Evolutionary conservation across 2,329 filamentous ascomycete species (phyloP).

Genomic region (Onygenales sp.): DNA sequence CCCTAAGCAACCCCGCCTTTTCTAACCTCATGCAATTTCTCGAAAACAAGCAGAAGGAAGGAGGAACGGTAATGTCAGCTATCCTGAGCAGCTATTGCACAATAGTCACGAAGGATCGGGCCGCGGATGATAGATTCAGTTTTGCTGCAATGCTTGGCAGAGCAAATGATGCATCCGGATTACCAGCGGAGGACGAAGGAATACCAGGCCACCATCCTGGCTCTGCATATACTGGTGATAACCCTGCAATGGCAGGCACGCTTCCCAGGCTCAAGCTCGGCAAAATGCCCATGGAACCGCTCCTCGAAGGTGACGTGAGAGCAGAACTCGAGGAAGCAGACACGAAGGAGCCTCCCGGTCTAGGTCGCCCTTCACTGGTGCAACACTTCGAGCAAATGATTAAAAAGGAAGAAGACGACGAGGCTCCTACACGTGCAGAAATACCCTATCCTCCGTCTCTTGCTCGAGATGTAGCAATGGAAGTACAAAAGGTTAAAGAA

Average conservation of each 20-base stretch:
- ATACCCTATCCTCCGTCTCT: slow-evolving; percentile 81
- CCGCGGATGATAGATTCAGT: slow-evolving; percentile 48
- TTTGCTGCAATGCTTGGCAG: slow-evolving; percentile 51
- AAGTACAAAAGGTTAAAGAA: slow-evolving; percentile 88
- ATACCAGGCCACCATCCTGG: slow-evolving; percentile 59
- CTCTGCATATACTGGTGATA: slow-evolving; percentile 50
- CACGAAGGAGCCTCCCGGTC: slow-evolving; percentile 58
- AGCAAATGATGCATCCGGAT: slow-evolving; percentile 44
- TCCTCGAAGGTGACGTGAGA: slow-evolving; percentile 74
- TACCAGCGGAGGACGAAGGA: slow-evolving; percentile 57
- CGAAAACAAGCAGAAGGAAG: slow-evolving; percentile 73
- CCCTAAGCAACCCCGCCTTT: slow-evolving; percentile 76
- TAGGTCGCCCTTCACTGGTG: slow-evolving; percentile 63
- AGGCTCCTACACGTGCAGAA: slow-evolving; percentile 67
- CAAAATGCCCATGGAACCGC: slow-evolving; percentile 70
- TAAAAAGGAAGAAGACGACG: slow-evolving; percentile 82
- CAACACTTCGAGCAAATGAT: slow-evolving; percentile 82
- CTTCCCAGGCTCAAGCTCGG: slow-evolving; percentile 64
- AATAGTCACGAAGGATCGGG: slow-evolving; percentile 50
- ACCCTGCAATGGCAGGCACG: slow-evolving; percentile 47
- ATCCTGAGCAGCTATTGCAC: slow-evolving; percentile 57
- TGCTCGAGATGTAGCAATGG: slow-evolving; percentile 82
- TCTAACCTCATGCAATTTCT: slow-evolving; percentile 78
- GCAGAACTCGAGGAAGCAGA: slow-evolving; percentile 84
- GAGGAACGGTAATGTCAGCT: slow-evolving; percentile 66